Base-by-base conservation (phyloP, 2,329 filamentous ascomycete genomes). In the Fusarium virguliforme region DNA sequence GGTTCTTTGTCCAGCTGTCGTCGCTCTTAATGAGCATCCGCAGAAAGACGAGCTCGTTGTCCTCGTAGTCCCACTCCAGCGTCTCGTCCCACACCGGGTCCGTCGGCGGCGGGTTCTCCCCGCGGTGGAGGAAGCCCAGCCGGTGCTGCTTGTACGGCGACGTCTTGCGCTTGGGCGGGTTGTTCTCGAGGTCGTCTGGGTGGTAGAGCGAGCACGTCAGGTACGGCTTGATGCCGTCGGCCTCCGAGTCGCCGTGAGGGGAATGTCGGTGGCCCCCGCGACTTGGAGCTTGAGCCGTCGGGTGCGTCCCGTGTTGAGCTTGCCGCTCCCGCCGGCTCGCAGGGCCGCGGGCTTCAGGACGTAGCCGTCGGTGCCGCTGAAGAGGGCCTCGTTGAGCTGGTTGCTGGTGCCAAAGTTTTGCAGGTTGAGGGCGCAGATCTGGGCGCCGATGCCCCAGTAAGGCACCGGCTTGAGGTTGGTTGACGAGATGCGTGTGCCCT, bases 391-490 rank as follows among this genome's bases (percentile, higher is more conserved):
- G 75, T 92, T 92, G 70, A 92, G 82, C 78, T 92, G 90, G 81
- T 90, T 90, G 74, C 85, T 85, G 7, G 86, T 86, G 35, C 89
- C 89, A 70, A 91, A 92, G 0, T 86, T 90, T 75, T 92, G 90
- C 88, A 90, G 90, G 79, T 92, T 92, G 58, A 92, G 83, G 4
- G 90, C 90, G 75, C 89, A 91, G 51, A 92, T 89, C 73, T 92
- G 90, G 3, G 90, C 90, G 1, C 90, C 90, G 4, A 91, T 77
- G 7, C 85, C 89, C 90, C 90, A 92, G 76, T 90, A 92, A 0
- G 86, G 84, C 0, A 90, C 85, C 0, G 89, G 90, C 59, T 85
- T 84, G 3, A 92, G 84, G 74, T 92, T 92, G 37, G 84, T 85
- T 3, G 89, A 92, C 0, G 87, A 88, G 76, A 92, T 92, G 46